phyloP scores from a whole-genome alignment of 2,329 filamentous ascomycete genomes.

The Thermothelomyces thermophilus region DNA sequence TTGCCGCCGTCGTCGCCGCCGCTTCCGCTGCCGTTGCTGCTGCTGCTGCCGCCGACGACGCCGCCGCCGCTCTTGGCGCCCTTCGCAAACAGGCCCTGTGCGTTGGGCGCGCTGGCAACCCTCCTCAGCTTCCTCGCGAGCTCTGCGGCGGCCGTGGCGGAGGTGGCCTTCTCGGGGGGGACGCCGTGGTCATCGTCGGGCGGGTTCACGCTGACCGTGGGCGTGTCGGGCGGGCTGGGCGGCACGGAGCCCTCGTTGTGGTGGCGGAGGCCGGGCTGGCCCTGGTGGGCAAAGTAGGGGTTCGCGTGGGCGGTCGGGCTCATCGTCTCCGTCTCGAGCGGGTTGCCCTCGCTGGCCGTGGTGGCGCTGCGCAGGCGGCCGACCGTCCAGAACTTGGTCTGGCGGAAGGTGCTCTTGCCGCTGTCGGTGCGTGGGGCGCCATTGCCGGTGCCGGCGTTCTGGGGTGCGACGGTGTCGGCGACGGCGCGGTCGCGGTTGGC shows the following conservation, averaged over 20 bases:
- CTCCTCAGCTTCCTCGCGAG: constrained; percentile 84
- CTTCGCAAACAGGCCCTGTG: constrained; percentile 77
- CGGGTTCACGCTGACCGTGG: constrained; percentile 66
- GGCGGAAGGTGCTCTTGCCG: constrained; percentile 64
- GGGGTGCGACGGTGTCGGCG: constrained; percentile 18
- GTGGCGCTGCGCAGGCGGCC: constrained; percentile 84
- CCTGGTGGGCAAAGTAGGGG: constrained; percentile 95
- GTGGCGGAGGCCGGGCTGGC: constrained; percentile 85
- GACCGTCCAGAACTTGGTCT: constrained; percentile 85
- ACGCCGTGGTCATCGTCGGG: constrained; percentile 56
- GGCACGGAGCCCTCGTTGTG: constrained; percentile 92
- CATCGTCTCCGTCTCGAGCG: constrained; percentile 79
- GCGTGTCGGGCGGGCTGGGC: constrained; percentile 86
- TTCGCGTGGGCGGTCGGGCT: constrained; percentile 93
- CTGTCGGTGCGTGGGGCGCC: constrained; percentile 45
- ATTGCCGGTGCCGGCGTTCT: neutral
- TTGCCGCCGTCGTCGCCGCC: constrained; percentile 26
- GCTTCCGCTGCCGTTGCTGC: constrained; percentile 33
- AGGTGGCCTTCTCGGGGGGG: constrained; percentile 58
- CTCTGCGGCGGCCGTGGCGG: constrained; percentile 66
- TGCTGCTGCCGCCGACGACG: constrained; percentile 34
- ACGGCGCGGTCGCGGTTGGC: constrained; percentile 29
- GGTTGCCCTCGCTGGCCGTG: constrained; percentile 86
- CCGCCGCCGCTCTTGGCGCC: constrained; percentile 39
- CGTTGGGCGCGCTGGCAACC: constrained; percentile 94